phyloP scores from a whole-genome alignment of 2,329 filamentous ascomycete species.

The Cladorrhinum sp. region DNA sequence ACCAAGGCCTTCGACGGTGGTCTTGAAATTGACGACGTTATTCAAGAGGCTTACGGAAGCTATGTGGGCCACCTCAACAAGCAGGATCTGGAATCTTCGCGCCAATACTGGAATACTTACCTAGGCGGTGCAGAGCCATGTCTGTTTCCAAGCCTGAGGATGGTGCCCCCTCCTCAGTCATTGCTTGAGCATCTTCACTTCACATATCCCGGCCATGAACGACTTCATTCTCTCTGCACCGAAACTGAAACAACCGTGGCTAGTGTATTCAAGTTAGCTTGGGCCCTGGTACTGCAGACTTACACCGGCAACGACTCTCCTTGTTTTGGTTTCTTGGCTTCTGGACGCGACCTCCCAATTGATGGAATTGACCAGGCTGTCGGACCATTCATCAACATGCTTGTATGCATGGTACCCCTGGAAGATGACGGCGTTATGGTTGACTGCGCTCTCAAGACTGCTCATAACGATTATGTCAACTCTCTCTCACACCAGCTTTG shows the following conservation, averaged over 20 bases:
- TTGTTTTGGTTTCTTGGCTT: constrained; percentile 27
- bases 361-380: constrained; percentile 23
- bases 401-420: constrained; percentile 24
- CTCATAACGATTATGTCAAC: constrained; percentile 12
- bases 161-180: neutral
- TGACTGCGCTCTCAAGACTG: neutral
- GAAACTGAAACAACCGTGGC: constrained; percentile 10
- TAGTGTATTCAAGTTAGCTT: constrained; percentile 13
- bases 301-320: constrained; percentile 12
- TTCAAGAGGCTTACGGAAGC: constrained; percentile 13
- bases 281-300: constrained; percentile 8
- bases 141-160: constrained; percentile 18
- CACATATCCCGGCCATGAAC: constrained; percentile 4
- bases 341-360: constrained; percentile 25
- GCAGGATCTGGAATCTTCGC: constrained; percentile 12
- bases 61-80: constrained; percentile 24
- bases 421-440: constrained; percentile 1
- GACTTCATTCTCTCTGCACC: constrained; percentile 10
- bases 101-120: constrained; percentile 26
- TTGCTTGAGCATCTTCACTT: constrained; percentile 13
- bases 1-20: constrained; percentile 22
- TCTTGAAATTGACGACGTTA: constrained; percentile 14
- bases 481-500: constrained; percentile 13
- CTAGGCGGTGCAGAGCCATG: constrained; percentile 23
- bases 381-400: constrained; percentile 28